Evolutionary conservation across 108 stramenopile species (phyloP).

Genomic region (Cyclotella baltica): DNA sequence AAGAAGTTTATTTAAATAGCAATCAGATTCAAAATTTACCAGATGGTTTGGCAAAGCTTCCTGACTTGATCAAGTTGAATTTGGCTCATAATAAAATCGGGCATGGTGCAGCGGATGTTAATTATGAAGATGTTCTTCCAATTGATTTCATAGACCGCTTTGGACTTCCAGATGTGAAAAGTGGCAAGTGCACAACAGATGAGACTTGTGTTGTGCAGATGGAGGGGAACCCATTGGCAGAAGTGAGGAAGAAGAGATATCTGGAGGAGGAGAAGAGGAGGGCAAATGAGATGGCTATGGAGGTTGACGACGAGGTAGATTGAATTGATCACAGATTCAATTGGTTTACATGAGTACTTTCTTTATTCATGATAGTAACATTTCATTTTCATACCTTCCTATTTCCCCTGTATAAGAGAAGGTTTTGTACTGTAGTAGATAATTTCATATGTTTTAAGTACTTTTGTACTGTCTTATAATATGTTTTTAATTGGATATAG

Average conservation of each 20-base stretch:
- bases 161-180: constrained; percentile 39
- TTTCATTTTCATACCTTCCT: too few species aligned
- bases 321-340: too few species aligned
- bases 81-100: constrained; percentile 59
- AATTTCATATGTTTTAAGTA: too few species aligned
- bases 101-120: neutral
- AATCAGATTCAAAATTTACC: constrained; percentile 58
- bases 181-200: constrained; percentile 44
- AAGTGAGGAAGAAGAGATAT: constrained; percentile 16
- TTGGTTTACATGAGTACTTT: too few species aligned
- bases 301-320: constrained; percentile 8
- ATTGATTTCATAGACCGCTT: constrained; percentile 45
- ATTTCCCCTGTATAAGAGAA: too few species aligned
- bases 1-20: constrained; percentile 61
- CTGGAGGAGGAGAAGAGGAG: constrained; percentile 25
- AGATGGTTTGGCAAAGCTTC: constrained; percentile 31
- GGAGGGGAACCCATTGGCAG: constrained; percentile 40
- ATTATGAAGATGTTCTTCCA: constrained; percentile 20
- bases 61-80: constrained; percentile 49
- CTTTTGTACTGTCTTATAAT: too few species aligned
- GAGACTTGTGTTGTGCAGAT: constrained; percentile 20
- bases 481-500: too few species aligned
- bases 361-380: too few species aligned
- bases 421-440: too few species aligned
- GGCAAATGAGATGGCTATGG: constrained; percentile 27